Percentiles rank a stretch among this genome's conserved stretches.
These are phyloP conservation scores for Trametes coccinea DNA, from an alignment of 768 basidiomycete species.

Conservation along the genomic window DNA sequence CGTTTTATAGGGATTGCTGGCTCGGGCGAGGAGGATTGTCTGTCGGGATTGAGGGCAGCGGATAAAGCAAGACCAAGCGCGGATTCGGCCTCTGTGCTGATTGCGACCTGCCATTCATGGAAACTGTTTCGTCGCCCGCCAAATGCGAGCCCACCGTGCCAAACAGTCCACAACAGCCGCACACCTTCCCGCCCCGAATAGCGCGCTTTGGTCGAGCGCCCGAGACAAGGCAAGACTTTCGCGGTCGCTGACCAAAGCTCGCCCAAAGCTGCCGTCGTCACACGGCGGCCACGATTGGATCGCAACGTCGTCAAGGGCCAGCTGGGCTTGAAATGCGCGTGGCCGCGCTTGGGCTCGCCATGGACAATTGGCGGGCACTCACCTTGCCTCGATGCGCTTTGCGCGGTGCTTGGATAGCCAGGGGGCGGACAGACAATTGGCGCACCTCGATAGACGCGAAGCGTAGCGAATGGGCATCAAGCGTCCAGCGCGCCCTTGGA, in stretches of 20 bases:
- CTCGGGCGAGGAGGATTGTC: constrained; percentile 4
- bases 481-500: too few relatives aligned
- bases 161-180: constrained; percentile 19
- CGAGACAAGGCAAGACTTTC: constrained; percentile 12
- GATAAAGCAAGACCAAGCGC: constrained; percentile 10
- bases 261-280: constrained; percentile 8
- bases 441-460: too few relatives aligned
- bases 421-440: neutral
- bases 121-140: constrained; percentile 14
- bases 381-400: neutral
- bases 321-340: neutral
- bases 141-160: constrained; percentile 20
- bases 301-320: constrained; percentile 8
- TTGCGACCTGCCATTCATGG: constrained; percentile 20
- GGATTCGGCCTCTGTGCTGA: constrained; percentile 7
- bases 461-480: too few relatives aligned
- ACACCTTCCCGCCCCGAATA: constrained; percentile 1
- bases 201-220: neutral
- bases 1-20: constrained; percentile 3
- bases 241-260: neutral
- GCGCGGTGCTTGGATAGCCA: neutral
- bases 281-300: neutral
- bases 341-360: neutral
- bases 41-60: constrained; percentile 2
- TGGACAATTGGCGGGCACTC: neutral